phyloP scores from a whole-genome alignment of 306 rosid species.

The Malus sieversii region DNA sequence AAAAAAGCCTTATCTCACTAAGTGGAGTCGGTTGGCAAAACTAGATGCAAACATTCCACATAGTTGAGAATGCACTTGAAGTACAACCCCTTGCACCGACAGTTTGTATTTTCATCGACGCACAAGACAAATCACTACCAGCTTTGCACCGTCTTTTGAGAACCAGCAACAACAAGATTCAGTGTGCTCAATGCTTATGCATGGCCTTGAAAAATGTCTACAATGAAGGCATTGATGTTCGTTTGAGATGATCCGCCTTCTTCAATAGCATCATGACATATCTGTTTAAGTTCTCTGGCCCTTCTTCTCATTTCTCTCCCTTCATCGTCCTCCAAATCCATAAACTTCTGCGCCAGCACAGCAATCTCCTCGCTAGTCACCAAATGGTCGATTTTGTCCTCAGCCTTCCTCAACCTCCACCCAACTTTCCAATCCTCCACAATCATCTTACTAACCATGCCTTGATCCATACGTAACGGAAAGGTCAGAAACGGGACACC shows the following conservation, averaged over 20 bases:
- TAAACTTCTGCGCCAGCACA: constrained; percentile 24
- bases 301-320: constrained; percentile 35
- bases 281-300: constrained; percentile 20
- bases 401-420: constrained; percentile 36
- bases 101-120: no score
- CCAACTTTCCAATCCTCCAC: constrained; percentile 58
- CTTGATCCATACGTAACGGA: constrained; percentile 44
- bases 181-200: no score
- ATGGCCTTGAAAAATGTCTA: constrained; percentile 5
- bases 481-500: constrained; percentile 53
- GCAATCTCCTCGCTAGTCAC: constrained; percentile 32
- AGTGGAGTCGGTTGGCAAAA: no score
- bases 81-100: no score
- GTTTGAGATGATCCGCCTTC: constrained; percentile 35
- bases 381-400: constrained; percentile 14
- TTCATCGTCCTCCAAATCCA: constrained; percentile 26
- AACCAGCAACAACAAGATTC: no score
- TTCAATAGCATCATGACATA: constrained; percentile 23
- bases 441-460: constrained; percentile 20
- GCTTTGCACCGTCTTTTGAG: no score
- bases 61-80: no score
- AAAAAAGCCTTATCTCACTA: no score
- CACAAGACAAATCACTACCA: no score
- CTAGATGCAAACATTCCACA: no score
- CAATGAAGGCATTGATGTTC: constrained; percentile 24